Percentiles rank a stretch among this genome's conserved stretches.
These are phyloP conservation scores for Syzygium jambos DNA, from an alignment of 345 rosid species.

Conservation along the genomic window DNA sequence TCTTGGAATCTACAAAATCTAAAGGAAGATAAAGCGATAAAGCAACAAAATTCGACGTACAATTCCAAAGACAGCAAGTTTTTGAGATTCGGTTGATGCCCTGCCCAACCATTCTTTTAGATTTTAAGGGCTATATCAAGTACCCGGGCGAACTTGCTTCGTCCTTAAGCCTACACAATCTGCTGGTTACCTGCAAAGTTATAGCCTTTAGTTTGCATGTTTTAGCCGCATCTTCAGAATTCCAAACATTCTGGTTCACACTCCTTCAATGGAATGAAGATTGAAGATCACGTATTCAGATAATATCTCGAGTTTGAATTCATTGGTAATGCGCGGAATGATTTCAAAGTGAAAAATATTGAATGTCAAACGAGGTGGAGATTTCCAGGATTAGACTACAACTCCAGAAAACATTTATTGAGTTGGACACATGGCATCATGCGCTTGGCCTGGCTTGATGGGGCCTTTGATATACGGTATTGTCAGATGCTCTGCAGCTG, in stretches of 20 bases:
- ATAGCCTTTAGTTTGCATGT: background rate
- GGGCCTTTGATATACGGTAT: background rate
- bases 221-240: background rate
- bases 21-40: conserved; percentile 24
- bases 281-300: background rate
- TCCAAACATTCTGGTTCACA: background rate
- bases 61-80: background rate
- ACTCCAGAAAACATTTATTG: background rate
- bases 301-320: background rate
- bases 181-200: background rate
- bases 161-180: background rate
- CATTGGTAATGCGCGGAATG: background rate
- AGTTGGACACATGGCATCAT: background rate
- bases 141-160: background rate
- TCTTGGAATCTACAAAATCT: background rate
- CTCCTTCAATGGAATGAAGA: background rate
- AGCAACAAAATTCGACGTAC: background rate
- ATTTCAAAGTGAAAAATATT: background rate
- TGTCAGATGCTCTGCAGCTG: background rate
- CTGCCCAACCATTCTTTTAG: background rate
- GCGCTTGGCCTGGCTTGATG: background rate
- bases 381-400: background rate
- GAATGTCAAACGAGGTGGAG: background rate
- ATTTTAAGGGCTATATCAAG: background rate
- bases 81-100: background rate